Conservation (phyloP, 2,329 filamentous ascomycete genomes). For the Aspergillus versicolor region DNA sequence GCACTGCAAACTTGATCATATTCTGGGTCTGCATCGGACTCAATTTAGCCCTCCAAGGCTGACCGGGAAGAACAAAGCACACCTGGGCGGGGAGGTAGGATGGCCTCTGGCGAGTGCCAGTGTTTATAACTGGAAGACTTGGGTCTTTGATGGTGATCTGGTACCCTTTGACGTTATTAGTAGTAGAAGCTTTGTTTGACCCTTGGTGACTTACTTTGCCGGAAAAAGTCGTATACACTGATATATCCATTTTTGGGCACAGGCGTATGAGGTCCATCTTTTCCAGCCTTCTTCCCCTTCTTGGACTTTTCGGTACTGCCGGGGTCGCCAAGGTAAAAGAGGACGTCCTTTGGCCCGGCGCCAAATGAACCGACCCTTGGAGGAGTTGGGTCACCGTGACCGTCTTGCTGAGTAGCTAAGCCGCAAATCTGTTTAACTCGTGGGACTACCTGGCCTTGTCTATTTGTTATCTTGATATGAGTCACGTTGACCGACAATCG, state of each 20-base stretch:
- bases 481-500: slow-evolving; percentile 41
- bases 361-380: slow-evolving; percentile 39
- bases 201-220: slow-evolving; percentile 33
- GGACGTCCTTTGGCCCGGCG: slow-evolving; percentile 53
- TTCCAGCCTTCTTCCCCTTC: slow-evolving; percentile 28
- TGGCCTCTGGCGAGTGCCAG: slow-evolving; percentile 58
- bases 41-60: slow-evolving; percentile 62
- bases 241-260: slow-evolving; percentile 42
- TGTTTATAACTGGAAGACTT: slow-evolving; percentile 63
- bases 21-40: slow-evolving; percentile 58
- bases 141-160: slow-evolving; percentile 32
- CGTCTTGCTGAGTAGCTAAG: slow-evolving; percentile 45
- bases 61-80: slow-evolving; percentile 63
- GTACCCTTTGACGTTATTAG: slow-evolving; percentile 32
- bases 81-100: slow-evolving; percentile 67
- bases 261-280: slow-evolving; percentile 28
- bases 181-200: background rate
- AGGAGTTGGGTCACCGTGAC: slow-evolving; percentile 30
- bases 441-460: slow-evolving; percentile 31
- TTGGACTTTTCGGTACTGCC: slow-evolving; percentile 17
- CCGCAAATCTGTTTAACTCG: slow-evolving; percentile 48
- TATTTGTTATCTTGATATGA: slow-evolving; percentile 41
- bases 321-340: slow-evolving; percentile 51
- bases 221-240: slow-evolving; percentile 54
- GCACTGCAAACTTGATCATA: slow-evolving; percentile 74